Evolutionary conservation across 2,329 filamentous ascomycete species (phyloP).

Genomic region (Grosmannia huntii): DNA sequence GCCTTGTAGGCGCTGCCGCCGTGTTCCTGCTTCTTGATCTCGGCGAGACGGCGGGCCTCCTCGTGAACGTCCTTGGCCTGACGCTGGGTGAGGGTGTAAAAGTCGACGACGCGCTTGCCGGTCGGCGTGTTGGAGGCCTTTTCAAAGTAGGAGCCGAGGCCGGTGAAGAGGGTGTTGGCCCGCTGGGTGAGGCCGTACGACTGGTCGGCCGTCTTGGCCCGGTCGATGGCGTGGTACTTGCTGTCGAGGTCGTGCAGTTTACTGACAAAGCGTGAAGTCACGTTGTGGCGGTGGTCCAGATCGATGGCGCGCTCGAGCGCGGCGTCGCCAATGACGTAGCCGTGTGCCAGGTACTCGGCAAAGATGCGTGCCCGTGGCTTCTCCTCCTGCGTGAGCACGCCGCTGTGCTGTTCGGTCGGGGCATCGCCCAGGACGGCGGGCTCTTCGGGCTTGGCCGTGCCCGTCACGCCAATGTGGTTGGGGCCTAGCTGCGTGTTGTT

Average conservation of each 20-base stretch:
- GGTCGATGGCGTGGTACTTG: constrained; percentile 80
- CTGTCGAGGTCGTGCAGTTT: constrained; percentile 66
- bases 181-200: constrained; percentile 71
- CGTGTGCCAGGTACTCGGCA: constrained; percentile 92
- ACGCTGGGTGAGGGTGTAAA: constrained; percentile 75
- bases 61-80: constrained; percentile 90
- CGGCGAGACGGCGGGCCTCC: constrained; percentile 77
- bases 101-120: constrained; percentile 73
- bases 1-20: constrained; percentile 48
- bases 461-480: constrained; percentile 66
- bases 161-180: constrained; percentile 49
- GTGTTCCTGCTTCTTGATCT: constrained; percentile 63
- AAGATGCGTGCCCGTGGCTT: constrained; percentile 90
- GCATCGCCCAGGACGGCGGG: constrained; percentile 20
- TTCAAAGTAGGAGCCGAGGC: constrained; percentile 83
- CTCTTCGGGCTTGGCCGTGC: constrained; percentile 50
- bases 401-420: constrained; percentile 27
- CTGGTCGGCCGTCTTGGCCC: constrained; percentile 70
- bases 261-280: constrained; percentile 65
- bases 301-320: constrained; percentile 75
- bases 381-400: constrained; percentile 84
- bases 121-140: constrained; percentile 80
- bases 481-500: constrained; percentile 91
- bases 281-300: constrained; percentile 80
- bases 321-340: constrained; percentile 66